These are phyloP conservation scores for Aspergillus conjunctus DNA, from an alignment of 495 filamentous ascomycete species.

Conservation along the genomic window DNA sequence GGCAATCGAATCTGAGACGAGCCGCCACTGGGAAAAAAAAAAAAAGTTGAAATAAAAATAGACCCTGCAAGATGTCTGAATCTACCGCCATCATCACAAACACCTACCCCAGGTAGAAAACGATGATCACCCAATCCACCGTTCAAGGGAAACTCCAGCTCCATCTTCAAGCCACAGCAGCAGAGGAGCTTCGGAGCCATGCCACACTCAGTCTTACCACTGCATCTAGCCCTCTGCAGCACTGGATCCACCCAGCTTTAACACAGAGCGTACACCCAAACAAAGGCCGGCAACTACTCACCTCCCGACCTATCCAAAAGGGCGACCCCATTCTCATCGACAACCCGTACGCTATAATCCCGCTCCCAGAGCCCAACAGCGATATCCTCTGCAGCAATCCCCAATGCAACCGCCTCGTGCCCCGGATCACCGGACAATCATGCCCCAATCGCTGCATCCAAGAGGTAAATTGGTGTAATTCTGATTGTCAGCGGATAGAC, in stretches of 20 bases:
- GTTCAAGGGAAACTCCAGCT: neutral
- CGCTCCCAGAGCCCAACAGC: constrained; percentile 32
- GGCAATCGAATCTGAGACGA: neutral
- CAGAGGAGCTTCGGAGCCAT: neutral
- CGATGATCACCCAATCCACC: neutral
- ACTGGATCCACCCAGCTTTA: constrained; percentile 42
- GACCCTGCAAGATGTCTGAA: neutral
- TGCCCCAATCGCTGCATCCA: constrained; percentile 35
- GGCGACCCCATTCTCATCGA: constrained; percentile 38
- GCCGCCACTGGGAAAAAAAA: neutral
- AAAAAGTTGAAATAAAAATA: neutral
- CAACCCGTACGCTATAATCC: constrained; percentile 39
- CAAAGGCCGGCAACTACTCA: constrained; percentile 43
- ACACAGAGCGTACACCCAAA: constrained; percentile 32
- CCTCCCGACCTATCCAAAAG: constrained; percentile 30
- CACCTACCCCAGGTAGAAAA: neutral
- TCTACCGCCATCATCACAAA: neutral
- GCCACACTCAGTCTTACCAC: neutral
- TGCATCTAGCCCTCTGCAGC: neutral
- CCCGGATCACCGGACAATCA: constrained; percentile 11
- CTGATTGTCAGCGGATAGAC: constrained; percentile 29
- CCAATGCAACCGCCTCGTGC: constrained; percentile 31
- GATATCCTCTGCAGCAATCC: constrained; percentile 40
- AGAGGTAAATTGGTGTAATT: constrained; percentile 41
- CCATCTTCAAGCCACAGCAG: neutral